Evolutionary conservation across 805 yeast species (phyloP), one percentile per base, ranked within the genome.

Genomic region (Saccharomycopsis sp.): DNA sequence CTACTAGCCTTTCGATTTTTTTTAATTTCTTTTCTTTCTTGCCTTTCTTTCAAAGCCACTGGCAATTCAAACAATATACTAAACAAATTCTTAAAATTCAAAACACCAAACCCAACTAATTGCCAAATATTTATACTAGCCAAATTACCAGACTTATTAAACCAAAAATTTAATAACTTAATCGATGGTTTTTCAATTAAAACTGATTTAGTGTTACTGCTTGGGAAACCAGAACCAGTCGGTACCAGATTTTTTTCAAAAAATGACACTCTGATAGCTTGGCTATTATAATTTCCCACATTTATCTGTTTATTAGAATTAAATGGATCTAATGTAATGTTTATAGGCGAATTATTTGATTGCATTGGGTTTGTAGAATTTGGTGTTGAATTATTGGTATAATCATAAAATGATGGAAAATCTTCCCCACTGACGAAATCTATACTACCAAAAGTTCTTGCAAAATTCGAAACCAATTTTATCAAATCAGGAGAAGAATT

Each of bases 111-210:
- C 1, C 93, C 93, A 38, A 81, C 74, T 43, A 84, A 58, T 63
- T 84, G 90, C 54, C 78, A 73, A 43, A 85, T 77, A 55, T 84
- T 85, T 22, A 88, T 77, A 39, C 83, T 67, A 2, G 93, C 90
- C 66, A 85, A 82, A 31, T 79, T 71, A 2, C 88, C 74, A 1
- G 86, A 79, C 57, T 83, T 81, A 54, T 82, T 81, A 56, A 79
- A 81, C 84, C 87, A 85, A 54, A 82, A 83, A 47, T 77, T 79
- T 34, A 68, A 53, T 55, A 73, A 61, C 51, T 74, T 73, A 37
- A 76, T 79, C 21, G 65, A 54, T 4, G 65, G 60, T 11, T 47
- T 47, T 13, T 48, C 51, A 31, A 50, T 44, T 4, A 50, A 22
- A 13, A 45, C 41, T 7, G 51, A 38, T 16, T 40, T 44, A 14